Conservation (phyloP, 371 early-diverging fungal species). For the Smittium culicis region DNA sequence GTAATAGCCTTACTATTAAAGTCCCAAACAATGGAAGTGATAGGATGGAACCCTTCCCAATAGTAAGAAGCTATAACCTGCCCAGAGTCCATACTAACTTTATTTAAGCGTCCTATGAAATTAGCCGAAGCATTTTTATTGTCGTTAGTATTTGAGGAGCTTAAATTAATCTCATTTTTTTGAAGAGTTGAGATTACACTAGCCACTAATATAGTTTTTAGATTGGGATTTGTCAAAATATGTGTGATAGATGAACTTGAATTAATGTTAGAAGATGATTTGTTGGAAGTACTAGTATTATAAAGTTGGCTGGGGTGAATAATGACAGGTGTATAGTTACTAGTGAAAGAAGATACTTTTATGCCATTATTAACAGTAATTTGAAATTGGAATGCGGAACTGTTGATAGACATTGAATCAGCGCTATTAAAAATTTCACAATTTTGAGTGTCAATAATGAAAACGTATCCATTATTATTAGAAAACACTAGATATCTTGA, state of each 20-base stretch:
- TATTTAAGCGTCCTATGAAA: neutral
- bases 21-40: neutral
- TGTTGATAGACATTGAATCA: no score
- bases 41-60: neutral
- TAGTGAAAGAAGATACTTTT: no score
- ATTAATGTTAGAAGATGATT: no score
- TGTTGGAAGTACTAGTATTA: no score
- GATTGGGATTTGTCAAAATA: neutral
- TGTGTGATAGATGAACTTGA: neutral
- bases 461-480: conserved; percentile 1
- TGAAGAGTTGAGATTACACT: neutral
- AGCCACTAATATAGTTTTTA: neutral
- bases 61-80: neutral
- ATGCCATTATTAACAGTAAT: no score
- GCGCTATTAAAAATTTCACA: neutral
- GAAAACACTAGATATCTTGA: neutral
- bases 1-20: neutral
- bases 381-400: no score
- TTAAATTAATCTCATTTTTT: neutral
- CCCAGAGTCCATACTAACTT: neutral
- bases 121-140: neutral
- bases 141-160: neutral
- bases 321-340: no score
- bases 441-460: neutral
- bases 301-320: no score